A percentile compares a stretch with the other conserved stretches of the same genome.
These are phyloP conservation scores for Papiliotrema terrestris DNA, from an alignment of 1,284 basidiomycete species.

Conservation along the genomic window DNA sequence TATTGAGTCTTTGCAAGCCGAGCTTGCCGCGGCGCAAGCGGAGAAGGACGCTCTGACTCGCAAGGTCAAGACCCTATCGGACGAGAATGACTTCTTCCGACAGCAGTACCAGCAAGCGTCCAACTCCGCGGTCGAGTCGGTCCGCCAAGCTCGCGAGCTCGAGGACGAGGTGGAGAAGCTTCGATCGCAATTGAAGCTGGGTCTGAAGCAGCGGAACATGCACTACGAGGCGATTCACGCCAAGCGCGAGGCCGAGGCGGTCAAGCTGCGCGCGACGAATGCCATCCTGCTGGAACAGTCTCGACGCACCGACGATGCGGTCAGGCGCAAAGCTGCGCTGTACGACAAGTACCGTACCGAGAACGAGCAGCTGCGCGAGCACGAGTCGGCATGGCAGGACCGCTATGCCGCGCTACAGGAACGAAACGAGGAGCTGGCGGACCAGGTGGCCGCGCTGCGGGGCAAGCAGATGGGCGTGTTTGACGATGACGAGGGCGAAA, in stretches of 20 bases:
- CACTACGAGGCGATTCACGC: constrained; percentile 15
- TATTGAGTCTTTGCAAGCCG: neutral
- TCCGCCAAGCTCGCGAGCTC: constrained; percentile 15
- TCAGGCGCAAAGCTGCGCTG: constrained; percentile 28
- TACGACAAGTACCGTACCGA: constrained; percentile 17
- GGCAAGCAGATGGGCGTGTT: constrained; percentile 35
- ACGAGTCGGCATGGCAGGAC: constrained; percentile 3
- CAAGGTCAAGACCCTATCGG: neutral
- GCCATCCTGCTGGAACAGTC: constrained; percentile 36
- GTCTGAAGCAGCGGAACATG: constrained; percentile 38
- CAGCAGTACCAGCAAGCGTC: constrained; percentile 29
- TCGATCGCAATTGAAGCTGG: constrained; percentile 28
- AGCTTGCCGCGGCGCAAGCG: neutral
- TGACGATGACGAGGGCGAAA: constrained; percentile 10
- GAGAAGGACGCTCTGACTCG: too few species aligned
- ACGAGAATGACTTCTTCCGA: constrained; percentile 25
- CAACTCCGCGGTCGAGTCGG: constrained; percentile 25
- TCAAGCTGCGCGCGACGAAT: constrained; percentile 17
- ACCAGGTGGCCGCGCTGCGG: constrained; percentile 23
- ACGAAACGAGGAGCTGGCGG: constrained; percentile 33
- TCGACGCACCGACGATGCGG: constrained; percentile 35
- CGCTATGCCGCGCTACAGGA: neutral
- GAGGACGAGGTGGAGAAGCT: constrained; percentile 19
- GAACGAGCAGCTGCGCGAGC: constrained; percentile 13
- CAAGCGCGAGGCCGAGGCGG: constrained; percentile 8